Evolutionary conservation across 495 filamentous ascomycete genomes (phyloP).

Genomic region (Massariosphaeria phaeospora): DNA sequence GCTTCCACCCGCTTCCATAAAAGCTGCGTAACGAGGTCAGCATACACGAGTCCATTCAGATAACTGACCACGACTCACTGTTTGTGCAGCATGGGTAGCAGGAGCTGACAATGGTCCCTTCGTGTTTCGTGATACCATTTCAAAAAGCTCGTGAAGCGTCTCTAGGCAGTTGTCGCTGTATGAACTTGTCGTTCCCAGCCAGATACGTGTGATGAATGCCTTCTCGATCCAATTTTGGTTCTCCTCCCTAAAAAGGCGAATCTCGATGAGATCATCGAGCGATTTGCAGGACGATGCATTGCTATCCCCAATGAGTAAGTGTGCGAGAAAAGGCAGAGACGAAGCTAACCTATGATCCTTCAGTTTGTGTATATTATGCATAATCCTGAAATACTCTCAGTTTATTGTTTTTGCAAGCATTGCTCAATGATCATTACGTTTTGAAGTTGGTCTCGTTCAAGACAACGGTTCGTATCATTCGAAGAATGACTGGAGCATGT

Average conservation of each 20-base stretch:
- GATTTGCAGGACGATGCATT: conserved; percentile 47
- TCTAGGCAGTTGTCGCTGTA: conserved; percentile 31
- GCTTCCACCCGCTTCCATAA: conserved; percentile 72
- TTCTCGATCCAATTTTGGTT: conserved; percentile 58
- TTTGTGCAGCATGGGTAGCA: conserved; percentile 65
- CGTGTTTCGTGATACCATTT: conserved; percentile 39
- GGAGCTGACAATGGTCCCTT: conserved; percentile 44
- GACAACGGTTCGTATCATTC: conserved; percentile 53
- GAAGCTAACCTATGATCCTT: conserved; percentile 39
- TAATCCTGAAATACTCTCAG: conserved; percentile 42
- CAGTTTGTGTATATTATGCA: conserved; percentile 65
- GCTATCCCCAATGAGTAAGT: conserved; percentile 32
- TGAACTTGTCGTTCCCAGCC: conserved; percentile 48
- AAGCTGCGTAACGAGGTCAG: too few relatives aligned
- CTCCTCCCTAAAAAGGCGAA: conserved; percentile 43
- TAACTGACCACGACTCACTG: conserved; percentile 22
- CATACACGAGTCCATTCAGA: neutral
- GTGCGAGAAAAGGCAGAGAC: conserved; percentile 29
- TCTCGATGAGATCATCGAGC: conserved; percentile 56
- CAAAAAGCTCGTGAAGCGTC: conserved; percentile 42
- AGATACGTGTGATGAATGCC: conserved; percentile 57
- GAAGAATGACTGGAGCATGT: conserved; percentile 33
- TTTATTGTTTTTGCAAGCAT: too few relatives aligned
- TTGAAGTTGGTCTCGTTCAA: conserved; percentile 61
- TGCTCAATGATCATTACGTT: too few relatives aligned